Evolutionary conservation across 352 stramenopile genomes (phyloP), one percentile per base, ranked within the genome.

Genomic region (Aphanomyces stellatus): DNA sequence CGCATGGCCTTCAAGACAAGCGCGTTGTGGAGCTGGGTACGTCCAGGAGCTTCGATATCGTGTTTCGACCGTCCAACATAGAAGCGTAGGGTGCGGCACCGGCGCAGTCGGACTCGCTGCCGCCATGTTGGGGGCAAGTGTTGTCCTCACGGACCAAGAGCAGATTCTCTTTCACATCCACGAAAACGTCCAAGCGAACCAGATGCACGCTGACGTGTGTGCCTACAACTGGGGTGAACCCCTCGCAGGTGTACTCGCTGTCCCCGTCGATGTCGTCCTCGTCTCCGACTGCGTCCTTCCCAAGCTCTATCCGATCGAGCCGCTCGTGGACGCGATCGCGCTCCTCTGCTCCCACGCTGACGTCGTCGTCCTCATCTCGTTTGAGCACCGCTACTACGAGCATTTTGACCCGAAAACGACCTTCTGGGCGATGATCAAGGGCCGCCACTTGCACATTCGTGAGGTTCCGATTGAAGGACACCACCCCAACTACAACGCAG

Each of bases 211-310:
- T 46, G 67, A 88, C 35, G 81, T 91, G 13, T 76, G 87, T 62
- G 73, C 77, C 43, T 98, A 98, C 77, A 89, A 96, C 67, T 98
- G 95, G 93, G 93, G 92, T 24, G 68, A 71, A 10, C 40, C 76
- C 69, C 72, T 79, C 27, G 74, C 69, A 3, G 31, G 61, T 17
- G 66, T 62, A 33, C 57, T 69, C 7, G 67, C 37, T 5, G 17
- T 62, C 8, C 59, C 69, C 22, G 69, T 48, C 0, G 79, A 91
- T 59, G 62, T 98, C 30, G 82, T 99, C 28, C 74, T 98, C 8
- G 88, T 97, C 42, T 96, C 93, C 1, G 94, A 99, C 72, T 98
- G 94, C 74, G 95, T 99, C 28, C 70, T 99, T 5, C 95, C 95
- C n/a, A 88, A 96, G 34, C 73, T 99, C 30, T 99, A 98, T 75